These are phyloP conservation scores for Smithsoniella earleae DNA, from an alignment of 163 green algal species.

Conservation along the genomic window DNA sequence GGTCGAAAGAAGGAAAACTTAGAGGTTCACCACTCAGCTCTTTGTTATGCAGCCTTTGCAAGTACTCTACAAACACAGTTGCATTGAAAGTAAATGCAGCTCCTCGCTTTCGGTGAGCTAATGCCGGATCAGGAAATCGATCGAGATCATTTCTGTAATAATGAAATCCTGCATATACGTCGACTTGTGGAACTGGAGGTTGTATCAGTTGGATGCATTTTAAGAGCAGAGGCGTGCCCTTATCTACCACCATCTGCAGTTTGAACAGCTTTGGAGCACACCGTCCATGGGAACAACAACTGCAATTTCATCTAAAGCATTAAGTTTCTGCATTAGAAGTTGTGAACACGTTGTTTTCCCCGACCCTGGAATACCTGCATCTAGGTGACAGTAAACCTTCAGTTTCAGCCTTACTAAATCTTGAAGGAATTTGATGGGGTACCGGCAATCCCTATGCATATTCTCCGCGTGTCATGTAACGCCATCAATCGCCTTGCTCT, in stretches of 20 bases:
- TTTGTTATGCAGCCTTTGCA: conserved; percentile 6
- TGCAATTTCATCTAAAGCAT: neutral
- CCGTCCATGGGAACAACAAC: neutral
- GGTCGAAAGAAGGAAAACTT: conserved; percentile 3
- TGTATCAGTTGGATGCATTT: neutral
- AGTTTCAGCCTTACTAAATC: too few relatives aligned
- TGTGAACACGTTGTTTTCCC: neutral
- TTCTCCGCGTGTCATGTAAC: too few relatives aligned
- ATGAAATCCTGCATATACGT: neutral
- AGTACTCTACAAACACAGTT: conserved; percentile 1
- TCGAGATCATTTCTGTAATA: conserved; percentile 7
- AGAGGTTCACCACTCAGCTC: neutral
- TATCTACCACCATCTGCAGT: neutral
- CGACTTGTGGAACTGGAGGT: neutral
- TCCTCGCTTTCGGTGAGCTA: neutral
- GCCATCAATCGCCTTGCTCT: too few relatives aligned
- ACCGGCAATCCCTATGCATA: too few relatives aligned
- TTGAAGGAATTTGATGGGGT: too few relatives aligned
- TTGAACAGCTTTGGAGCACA: neutral
- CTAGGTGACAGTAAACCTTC: too few relatives aligned
- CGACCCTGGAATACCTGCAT: neutral
- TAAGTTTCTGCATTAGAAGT: too few relatives aligned
- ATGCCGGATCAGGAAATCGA: neutral
- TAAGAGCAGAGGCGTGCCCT: neutral
- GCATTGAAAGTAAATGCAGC: conserved; percentile 27